Conservation (phyloP, 2,329 filamentous ascomycete species). For the Fusarium illudens region DNA sequence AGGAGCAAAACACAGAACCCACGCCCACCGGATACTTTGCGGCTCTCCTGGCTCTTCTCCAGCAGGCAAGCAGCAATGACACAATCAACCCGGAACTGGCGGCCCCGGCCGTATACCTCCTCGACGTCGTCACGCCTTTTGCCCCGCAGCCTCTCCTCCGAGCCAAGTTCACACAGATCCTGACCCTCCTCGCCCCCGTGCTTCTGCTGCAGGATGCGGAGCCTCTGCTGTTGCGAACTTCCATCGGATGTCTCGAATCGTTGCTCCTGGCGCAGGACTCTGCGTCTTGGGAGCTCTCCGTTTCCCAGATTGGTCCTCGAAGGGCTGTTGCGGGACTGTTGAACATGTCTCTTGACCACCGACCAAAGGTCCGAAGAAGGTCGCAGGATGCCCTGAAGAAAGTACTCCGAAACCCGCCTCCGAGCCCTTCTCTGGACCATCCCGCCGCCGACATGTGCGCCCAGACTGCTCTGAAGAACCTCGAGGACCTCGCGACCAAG, state of each 20-base stretch:
- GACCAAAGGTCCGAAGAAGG: conserved; percentile 93
- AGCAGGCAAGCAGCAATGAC: conserved; percentile 74
- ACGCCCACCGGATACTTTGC: conserved; percentile 95
- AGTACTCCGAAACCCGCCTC: conserved; percentile 84
- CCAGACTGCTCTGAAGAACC: conserved; percentile 82
- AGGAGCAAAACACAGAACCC: conserved; percentile 83
- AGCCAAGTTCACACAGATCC: conserved; percentile 94
- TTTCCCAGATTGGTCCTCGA: conserved; percentile 84
- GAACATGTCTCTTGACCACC: conserved; percentile 82
- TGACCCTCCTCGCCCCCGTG: conserved; percentile 84
- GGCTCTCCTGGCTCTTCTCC: conserved; percentile 87
- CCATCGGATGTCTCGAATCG: conserved; percentile 94
- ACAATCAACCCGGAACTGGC: conserved; percentile 83
- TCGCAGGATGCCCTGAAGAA: conserved; percentile 88
- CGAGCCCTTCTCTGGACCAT: conserved; percentile 91
- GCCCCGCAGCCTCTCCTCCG: conserved; percentile 87
- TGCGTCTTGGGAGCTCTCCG: conserved; percentile 85
- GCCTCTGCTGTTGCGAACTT: conserved; percentile 84
- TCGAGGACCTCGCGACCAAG: conserved; percentile 76
- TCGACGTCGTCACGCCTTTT: conserved; percentile 88
- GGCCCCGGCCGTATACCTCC: conserved; percentile 89
- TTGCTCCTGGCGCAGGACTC: conserved; percentile 89
- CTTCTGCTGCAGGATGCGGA: conserved; percentile 83
- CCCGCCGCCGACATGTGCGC: conserved; percentile 97
- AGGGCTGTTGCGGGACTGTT: conserved; percentile 87